phyloP scores from a whole-genome alignment of 768 basidiomycete genomes.

The Clavaria fumosa region DNA sequence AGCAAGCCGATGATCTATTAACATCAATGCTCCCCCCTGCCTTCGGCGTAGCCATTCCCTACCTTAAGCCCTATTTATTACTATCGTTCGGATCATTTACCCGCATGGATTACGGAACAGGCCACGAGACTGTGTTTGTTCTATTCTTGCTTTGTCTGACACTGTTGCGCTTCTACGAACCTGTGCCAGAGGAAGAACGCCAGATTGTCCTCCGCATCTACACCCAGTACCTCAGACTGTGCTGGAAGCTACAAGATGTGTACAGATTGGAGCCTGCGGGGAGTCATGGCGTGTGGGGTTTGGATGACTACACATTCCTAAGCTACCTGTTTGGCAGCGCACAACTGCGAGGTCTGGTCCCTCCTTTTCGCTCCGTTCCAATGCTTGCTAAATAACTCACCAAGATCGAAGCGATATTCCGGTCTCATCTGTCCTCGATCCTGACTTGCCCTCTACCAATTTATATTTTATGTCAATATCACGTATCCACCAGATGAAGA shows the following conservation, averaged over 20 bases:
- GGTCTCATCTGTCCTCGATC: conserved; percentile 46
- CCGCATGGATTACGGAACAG: conserved; percentile 93
- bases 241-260: conserved; percentile 74
- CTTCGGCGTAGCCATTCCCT: conserved; percentile 33
- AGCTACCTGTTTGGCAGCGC: conserved; percentile 86
- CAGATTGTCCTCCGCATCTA: conserved; percentile 46
- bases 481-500: conserved; percentile 68
- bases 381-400: conserved; percentile 4
- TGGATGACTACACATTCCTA: conserved; percentile 85
- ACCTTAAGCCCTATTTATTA: conserved; percentile 64
- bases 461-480: conserved; percentile 68
- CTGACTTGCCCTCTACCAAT: conserved; percentile 47
- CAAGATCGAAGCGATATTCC: conserved; percentile 49
- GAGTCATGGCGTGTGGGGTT: conserved; percentile 95
- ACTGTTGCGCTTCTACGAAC: conserved; percentile 50
- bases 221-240: conserved; percentile 62
- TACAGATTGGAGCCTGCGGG: conserved; percentile 93
- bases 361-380: conserved; percentile 5
- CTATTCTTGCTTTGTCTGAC: conserved; percentile 60
- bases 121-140: conserved; percentile 84
- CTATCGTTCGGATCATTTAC: conserved; percentile 81
- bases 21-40: conserved; percentile 30
- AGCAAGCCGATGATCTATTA: conserved; percentile 43
- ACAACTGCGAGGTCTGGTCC: conserved; percentile 55
- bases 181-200: conserved; percentile 46